phyloP scores from a whole-genome alignment of 2,329 filamentous ascomycete species.

The Colletotrichum caudatum region DNA sequence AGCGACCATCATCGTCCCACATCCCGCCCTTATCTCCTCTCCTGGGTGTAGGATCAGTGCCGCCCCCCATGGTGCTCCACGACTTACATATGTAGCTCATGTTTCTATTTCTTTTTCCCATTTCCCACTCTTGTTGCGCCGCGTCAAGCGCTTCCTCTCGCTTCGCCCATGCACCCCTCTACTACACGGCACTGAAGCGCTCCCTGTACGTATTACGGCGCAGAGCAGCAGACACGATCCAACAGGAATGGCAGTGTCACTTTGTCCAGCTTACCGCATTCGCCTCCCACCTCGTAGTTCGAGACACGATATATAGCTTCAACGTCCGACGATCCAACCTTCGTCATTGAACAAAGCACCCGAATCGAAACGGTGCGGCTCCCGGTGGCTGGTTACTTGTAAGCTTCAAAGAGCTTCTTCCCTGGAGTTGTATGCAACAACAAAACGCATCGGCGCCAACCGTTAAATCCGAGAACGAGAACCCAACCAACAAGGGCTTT shows the following conservation, averaged over 20 bases:
- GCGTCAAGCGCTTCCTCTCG: neutral
- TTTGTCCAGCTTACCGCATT: slow-evolving; percentile 7
- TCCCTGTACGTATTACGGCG: slow-evolving; percentile 1
- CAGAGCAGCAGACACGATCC: slow-evolving; percentile 21
- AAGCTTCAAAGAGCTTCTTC: slow-evolving; percentile 8
- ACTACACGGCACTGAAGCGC: neutral
- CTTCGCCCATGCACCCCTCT: neutral
- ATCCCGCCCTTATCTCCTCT: slow-evolving; percentile 37
- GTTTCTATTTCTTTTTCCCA: slow-evolving; percentile 37
- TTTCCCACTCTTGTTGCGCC: slow-evolving; percentile 28
- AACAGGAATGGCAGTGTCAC: slow-evolving; percentile 34
- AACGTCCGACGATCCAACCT: slow-evolving; percentile 1
- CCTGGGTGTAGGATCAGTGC: slow-evolving; percentile 18
- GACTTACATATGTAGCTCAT: slow-evolving; percentile 12
- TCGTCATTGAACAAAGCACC: neutral
- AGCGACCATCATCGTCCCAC: slow-evolving; percentile 37
- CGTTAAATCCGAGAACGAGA: neutral
- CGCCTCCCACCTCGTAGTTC: slow-evolving; percentile 7
- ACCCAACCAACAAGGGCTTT: neutral
- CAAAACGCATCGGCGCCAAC: neutral
- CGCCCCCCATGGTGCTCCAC: slow-evolving; percentile 20
- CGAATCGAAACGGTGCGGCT: neutral
- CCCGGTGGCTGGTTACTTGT: neutral
- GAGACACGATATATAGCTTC: slow-evolving; percentile 24
- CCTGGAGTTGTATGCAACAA: slow-evolving; percentile 5